phyloP scores from a whole-genome alignment of 1,284 basidiomycete species.

The Cryptococcus sp. region DNA sequence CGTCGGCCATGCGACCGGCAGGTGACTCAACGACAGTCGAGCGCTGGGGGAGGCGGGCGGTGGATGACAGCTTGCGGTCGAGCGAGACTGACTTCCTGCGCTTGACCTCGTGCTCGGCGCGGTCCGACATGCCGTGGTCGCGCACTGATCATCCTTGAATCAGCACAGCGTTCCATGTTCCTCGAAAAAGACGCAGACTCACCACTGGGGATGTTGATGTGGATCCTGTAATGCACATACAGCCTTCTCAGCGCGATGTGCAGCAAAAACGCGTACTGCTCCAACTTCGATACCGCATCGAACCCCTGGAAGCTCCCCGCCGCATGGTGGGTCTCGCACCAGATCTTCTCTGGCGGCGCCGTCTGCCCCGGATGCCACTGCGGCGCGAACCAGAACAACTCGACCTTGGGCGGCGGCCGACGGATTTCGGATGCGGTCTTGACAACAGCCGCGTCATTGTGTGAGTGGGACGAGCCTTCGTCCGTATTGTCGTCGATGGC shows the following conservation, averaged over 20 bases:
- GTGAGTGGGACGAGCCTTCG: conserved; percentile 25
- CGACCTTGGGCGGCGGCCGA: conserved; percentile 72
- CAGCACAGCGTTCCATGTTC: neutral
- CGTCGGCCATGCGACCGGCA: conserved; percentile 78
- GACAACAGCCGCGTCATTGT: conserved; percentile 4
- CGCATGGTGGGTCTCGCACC: conserved; percentile 75
- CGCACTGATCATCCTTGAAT: conserved; percentile 21
- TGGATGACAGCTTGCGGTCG: conserved; percentile 85
- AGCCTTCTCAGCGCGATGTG: conserved; percentile 92
- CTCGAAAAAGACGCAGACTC: conserved; percentile 12
- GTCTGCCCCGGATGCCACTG: conserved; percentile 54
- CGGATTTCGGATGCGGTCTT: conserved; percentile 38
- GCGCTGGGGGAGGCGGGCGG: conserved; percentile 83
- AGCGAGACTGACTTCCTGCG: conserved; percentile 87
- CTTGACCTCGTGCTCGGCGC: conserved; percentile 69
- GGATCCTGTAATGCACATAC: conserved; percentile 84
- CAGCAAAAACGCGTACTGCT: conserved; percentile 96
- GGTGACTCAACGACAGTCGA: conserved; percentile 96
- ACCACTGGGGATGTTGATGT: conserved; percentile 72
- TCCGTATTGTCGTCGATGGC: conserved; percentile 21
- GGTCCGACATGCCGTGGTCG: conserved; percentile 21
- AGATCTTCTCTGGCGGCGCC: conserved; percentile 53
- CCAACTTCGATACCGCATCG: conserved; percentile 84
- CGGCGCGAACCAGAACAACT: conserved; percentile 68
- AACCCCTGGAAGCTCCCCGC: conserved; percentile 69